phyloP scores from a whole-genome alignment of 148 eudicot genomes.

The Hydrangea macrophylla region DNA sequence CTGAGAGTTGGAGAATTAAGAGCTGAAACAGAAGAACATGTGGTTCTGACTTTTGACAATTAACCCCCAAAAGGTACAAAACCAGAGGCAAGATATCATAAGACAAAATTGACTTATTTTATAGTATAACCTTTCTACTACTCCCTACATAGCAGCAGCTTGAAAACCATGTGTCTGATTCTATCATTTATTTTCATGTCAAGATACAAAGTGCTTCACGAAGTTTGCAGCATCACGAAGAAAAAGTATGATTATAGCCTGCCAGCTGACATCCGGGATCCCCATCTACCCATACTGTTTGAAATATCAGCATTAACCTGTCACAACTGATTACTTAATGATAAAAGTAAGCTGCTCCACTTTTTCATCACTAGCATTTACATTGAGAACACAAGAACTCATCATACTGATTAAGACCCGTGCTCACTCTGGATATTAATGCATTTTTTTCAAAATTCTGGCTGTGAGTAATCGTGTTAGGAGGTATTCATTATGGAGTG shows the following conservation, averaged over 20 bases:
- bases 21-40: too few relatives aligned
- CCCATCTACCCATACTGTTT: not conserved
- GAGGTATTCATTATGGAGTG: too few relatives aligned
- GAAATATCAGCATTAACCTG: not conserved
- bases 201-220: not conserved
- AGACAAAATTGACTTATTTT: not conserved
- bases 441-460: too few relatives aligned
- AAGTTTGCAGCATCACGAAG: not conserved
- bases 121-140: too few relatives aligned
- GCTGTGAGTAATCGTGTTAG: too few relatives aligned
- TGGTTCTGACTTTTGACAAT: too few relatives aligned
- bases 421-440: not conserved
- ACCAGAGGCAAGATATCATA: too few relatives aligned
- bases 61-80: too few relatives aligned
- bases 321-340: not conserved
- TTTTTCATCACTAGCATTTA: constrained; percentile 3
- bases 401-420: not conserved
- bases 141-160: too few relatives aligned
- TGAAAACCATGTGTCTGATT: not conserved
- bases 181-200: not conserved
- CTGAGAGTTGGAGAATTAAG: too few relatives aligned
- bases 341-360: constrained; percentile 5
- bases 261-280: constrained; percentile 3
- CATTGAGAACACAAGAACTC: too few relatives aligned
- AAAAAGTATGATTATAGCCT: not conserved